phyloP scores from a whole-genome alignment of 352 stramenopile genomes.

The Achlya hypogyna region DNA sequence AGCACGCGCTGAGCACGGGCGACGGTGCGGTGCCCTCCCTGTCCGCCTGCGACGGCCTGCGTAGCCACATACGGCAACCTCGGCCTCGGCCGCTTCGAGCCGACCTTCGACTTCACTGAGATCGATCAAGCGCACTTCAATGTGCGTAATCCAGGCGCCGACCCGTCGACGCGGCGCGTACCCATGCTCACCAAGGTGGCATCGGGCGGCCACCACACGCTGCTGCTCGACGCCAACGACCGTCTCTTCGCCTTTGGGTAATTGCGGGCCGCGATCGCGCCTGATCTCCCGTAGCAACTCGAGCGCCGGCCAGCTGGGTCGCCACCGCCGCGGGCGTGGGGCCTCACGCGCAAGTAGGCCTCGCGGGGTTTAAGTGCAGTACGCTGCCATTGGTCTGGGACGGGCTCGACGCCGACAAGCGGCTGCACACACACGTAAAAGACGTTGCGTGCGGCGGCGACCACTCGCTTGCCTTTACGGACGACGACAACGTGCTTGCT shows the following conservation, averaged over 20 bases:
- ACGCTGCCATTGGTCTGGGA: constrained; percentile 2
- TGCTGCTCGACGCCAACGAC: constrained; percentile 12
- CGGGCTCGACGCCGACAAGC: not conserved
- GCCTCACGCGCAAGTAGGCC: not conserved
- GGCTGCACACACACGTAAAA: constrained; percentile 23
- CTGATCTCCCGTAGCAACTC: not conserved
- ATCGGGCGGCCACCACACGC: constrained; percentile 9
- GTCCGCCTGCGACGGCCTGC: no score
- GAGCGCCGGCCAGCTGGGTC: constrained; percentile 6
- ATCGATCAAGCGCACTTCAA: not conserved
- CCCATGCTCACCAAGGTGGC: constrained; percentile 3
- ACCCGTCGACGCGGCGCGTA: not conserved
- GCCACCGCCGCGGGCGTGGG: not conserved
- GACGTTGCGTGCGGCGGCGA: constrained; percentile 49
- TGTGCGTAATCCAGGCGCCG: not conserved
- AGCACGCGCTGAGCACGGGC: constrained; percentile 9
- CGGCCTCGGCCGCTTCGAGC: constrained; percentile 1
- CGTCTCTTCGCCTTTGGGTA: constrained; percentile 18
- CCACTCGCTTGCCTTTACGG: constrained; percentile 49
- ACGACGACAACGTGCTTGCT: constrained; percentile 65
- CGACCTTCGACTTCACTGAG: not conserved
- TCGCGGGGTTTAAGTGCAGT: not conserved
- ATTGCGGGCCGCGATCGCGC: no score
- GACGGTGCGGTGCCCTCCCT: constrained; percentile 3
- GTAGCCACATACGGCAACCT: constrained; percentile 11